phyloP scores from a whole-genome alignment of 306 rosid genomes.

The Fragaria nilgerrensis region DNA sequence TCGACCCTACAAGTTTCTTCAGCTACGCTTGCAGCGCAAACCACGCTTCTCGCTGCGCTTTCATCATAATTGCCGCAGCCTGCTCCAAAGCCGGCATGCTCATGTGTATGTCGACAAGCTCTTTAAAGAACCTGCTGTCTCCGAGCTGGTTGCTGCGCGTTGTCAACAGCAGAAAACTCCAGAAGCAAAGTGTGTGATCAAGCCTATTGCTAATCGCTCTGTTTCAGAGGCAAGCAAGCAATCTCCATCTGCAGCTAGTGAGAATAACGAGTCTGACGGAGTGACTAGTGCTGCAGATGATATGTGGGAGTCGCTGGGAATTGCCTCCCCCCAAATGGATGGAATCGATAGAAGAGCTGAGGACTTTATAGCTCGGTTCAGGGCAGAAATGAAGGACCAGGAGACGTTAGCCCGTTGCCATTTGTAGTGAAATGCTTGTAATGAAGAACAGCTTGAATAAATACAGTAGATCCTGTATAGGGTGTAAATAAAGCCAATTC shows the following conservation, averaged over 20 bases:
- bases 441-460: not conserved
- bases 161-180: constrained; percentile 20
- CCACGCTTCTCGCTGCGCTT: constrained; percentile 6
- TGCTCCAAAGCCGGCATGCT: not conserved
- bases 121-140: constrained; percentile 43
- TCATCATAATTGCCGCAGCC: not conserved
- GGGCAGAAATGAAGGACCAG: constrained; percentile 52
- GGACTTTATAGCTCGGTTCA: constrained; percentile 56
- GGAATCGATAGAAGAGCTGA: constrained; percentile 73
- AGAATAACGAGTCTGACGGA: constrained; percentile 6
- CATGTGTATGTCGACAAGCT: constrained; percentile 64
- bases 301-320: constrained; percentile 61
- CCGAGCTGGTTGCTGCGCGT: constrained; percentile 19
- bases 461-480: not conserved
- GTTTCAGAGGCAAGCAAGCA: not conserved
- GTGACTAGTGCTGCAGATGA: constrained; percentile 33
- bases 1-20: constrained; percentile 21
- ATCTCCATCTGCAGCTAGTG: not conserved
- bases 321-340: constrained; percentile 57
- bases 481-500: not conserved
- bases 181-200: not conserved
- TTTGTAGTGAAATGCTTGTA: constrained; percentile 1
- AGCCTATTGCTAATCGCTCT: not conserved
- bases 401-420: constrained; percentile 38
- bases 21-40: constrained; percentile 27